A percentile compares a stretch with the other conserved stretches of the same genome.
phyloP scores from a whole-genome alignment of 164 flowering plant genomes.

The Nymphaea colorata region DNA sequence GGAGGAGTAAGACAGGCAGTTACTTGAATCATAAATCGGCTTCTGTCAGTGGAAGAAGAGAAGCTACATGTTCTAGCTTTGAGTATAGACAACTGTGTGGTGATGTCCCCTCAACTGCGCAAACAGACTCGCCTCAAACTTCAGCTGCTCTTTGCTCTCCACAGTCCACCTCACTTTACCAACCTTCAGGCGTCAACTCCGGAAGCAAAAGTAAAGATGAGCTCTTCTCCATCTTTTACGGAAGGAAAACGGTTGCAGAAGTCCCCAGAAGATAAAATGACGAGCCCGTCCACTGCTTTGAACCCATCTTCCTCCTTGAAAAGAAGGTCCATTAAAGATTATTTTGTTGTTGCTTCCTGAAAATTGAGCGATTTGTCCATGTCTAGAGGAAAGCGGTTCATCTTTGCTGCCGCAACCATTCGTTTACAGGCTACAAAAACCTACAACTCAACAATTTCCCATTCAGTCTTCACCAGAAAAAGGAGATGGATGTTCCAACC shows the following conservation, averaged over 20 bases:
- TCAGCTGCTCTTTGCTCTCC: conserved; percentile 5
- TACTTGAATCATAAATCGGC: neutral
- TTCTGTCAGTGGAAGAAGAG: neutral
- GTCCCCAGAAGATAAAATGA: conserved; percentile 19
- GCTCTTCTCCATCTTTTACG: conserved; percentile 7
- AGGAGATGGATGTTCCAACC: neutral
- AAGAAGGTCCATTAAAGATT: conserved; percentile 23
- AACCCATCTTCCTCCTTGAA: conserved; percentile 55
- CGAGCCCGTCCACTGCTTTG: conserved; percentile 31
- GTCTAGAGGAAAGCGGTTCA: neutral
- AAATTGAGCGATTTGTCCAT: neutral
- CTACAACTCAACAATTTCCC: no score
- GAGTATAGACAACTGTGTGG: neutral
- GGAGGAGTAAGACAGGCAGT: neutral
- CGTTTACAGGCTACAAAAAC: neutral
- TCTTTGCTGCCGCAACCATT: no score
- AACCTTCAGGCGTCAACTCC: conserved; percentile 44
- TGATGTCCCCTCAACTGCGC: neutral
- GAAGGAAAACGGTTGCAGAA: conserved; percentile 10
- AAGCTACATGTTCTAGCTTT: neutral
- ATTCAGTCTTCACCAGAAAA: neutral
- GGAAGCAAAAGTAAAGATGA: conserved; percentile 26
- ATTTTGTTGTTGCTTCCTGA: conserved; percentile 18
- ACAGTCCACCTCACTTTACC: conserved; percentile 8
- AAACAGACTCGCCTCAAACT: conserved; percentile 6